A percentile compares a stretch with the other conserved stretches of the same genome.
These are phyloP conservation scores for Arthrobotrys megalospora DNA, from an alignment of 2,329 filamentous ascomycete species.

Conservation along the genomic window DNA sequence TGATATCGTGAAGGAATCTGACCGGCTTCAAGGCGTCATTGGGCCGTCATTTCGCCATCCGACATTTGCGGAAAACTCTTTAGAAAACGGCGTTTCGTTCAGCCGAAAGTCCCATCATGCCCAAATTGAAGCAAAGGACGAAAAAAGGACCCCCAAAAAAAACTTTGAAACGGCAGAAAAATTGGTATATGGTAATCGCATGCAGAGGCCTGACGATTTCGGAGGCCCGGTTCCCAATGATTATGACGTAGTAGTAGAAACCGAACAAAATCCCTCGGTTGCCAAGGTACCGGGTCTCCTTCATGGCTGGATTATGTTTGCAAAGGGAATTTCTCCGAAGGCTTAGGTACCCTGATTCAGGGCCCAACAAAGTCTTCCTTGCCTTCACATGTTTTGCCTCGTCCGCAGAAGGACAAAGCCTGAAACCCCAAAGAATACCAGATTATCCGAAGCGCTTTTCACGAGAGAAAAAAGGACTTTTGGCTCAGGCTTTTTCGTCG, in stretches of 20 bases:
- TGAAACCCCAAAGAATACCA: conserved; percentile 27
- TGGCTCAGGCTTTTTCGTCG: conserved; percentile 6
- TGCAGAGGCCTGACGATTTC: conserved; percentile 13
- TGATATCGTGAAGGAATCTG: conserved; percentile 29
- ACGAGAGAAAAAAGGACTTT: conserved; percentile 3
- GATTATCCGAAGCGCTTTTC: conserved; percentile 33
- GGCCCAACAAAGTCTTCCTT: conserved; percentile 24
- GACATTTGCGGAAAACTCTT: conserved; percentile 9
- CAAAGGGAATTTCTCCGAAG: conserved; percentile 46
- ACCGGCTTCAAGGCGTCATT: conserved; percentile 15
- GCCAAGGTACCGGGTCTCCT: conserved; percentile 19
- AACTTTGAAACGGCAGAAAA: not conserved
- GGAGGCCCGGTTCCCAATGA: conserved; percentile 5
- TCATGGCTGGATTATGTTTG: conserved; percentile 15
- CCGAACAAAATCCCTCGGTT: conserved; percentile 30
- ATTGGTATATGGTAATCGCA: not conserved
- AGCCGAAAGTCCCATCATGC: not conserved
- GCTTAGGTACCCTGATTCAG: conserved; percentile 50
- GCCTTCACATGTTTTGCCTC: conserved; percentile 44
- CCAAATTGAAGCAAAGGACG: not conserved
- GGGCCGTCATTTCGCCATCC: conserved; percentile 6
- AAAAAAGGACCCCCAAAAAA: not conserved
- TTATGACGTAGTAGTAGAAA: conserved; percentile 43
- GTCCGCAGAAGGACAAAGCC: conserved; percentile 6
- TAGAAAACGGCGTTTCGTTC: not conserved